Evolutionary conservation across 129 eudicot species (phyloP).

Genomic region (Centella asiatica): DNA sequence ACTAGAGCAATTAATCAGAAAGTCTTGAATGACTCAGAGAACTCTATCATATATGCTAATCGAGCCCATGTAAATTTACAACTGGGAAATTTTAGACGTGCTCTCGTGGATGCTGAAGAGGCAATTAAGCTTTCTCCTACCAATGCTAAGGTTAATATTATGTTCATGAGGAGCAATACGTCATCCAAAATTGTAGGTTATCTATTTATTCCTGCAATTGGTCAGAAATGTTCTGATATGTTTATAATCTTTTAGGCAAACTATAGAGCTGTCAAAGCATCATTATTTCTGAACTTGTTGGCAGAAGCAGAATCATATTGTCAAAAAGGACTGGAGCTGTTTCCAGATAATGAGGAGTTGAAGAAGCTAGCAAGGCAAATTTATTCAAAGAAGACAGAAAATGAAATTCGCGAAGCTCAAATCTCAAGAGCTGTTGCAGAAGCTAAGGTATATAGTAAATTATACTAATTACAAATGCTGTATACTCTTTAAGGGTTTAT

Average conservation of each 20-base stretch:
- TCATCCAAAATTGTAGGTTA: background rate
- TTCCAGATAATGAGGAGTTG: constrained; percentile 69
- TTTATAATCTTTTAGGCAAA: constrained; percentile 36
- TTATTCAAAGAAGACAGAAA: constrained; percentile 39
- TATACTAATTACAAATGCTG: background rate
- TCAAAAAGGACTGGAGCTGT: constrained; percentile 58
- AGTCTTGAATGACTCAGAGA: constrained; percentile 59
- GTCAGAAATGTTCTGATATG: background rate
- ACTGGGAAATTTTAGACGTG: constrained; percentile 79
- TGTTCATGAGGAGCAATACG: background rate
- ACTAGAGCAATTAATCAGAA: constrained; percentile 87
- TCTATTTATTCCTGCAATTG: background rate
- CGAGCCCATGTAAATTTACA: constrained; percentile 89
- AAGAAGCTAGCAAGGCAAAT: constrained; percentile 53
- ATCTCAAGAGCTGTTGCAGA: constrained; percentile 48
- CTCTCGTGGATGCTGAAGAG: constrained; percentile 87
- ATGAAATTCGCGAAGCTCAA: constrained; percentile 55
- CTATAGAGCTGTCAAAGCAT: constrained; percentile 84
- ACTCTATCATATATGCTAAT: constrained; percentile 57
- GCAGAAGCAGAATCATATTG: constrained; percentile 61
- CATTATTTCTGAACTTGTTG: constrained; percentile 57
- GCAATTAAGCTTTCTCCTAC: constrained; percentile 67
- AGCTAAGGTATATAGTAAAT: constrained; percentile 48
- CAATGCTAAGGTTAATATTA: constrained; percentile 55
- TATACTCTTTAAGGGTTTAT: background rate